A percentile compares a stretch with the other conserved stretches of the same genome.
phyloP scores from a whole-genome alignment of 257 asterid species.

The Lycium barbarum region DNA sequence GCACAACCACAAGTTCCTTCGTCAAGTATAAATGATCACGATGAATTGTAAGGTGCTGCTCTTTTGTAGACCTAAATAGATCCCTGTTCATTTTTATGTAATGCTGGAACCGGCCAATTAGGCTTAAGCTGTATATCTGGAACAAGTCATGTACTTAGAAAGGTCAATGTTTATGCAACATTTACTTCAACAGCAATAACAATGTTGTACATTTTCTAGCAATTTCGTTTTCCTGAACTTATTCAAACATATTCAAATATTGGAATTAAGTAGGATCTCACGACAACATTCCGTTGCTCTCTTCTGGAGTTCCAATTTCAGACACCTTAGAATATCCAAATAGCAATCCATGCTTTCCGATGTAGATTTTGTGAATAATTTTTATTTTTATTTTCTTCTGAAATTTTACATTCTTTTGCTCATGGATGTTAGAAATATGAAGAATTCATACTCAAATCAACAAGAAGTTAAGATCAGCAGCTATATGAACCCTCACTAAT shows the following conservation, averaged over 20 bases:
- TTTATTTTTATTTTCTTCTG: too few species aligned
- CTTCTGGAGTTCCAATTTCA: too few species aligned
- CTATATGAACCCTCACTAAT: not conserved
- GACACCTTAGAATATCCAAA: too few species aligned
- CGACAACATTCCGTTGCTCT: not conserved
- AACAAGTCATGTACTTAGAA: not conserved
- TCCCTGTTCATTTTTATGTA: not conserved
- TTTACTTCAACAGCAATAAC: constrained; percentile 1
- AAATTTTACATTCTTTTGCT: too few species aligned
- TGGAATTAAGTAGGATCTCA: not conserved
- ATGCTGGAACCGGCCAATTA: constrained; percentile 8
- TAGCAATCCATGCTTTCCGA: too few species aligned
- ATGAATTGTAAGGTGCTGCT: constrained; percentile 55
- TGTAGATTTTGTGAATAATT: too few species aligned
- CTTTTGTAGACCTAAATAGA: constrained; percentile 1
- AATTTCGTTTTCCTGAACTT: not conserved
- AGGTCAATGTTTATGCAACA: constrained; percentile 5
- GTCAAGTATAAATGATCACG: constrained; percentile 45
- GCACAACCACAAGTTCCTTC: constrained; percentile 35
- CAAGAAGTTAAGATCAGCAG: too few species aligned
- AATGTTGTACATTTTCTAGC: not conserved
- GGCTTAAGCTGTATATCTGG: constrained; percentile 27
- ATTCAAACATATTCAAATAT: not conserved
- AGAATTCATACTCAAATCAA: too few species aligned
- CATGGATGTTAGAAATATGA: too few species aligned